Conservation (phyloP, 768 basidiomycete genomes). For the Suillus placidus region DNA sequence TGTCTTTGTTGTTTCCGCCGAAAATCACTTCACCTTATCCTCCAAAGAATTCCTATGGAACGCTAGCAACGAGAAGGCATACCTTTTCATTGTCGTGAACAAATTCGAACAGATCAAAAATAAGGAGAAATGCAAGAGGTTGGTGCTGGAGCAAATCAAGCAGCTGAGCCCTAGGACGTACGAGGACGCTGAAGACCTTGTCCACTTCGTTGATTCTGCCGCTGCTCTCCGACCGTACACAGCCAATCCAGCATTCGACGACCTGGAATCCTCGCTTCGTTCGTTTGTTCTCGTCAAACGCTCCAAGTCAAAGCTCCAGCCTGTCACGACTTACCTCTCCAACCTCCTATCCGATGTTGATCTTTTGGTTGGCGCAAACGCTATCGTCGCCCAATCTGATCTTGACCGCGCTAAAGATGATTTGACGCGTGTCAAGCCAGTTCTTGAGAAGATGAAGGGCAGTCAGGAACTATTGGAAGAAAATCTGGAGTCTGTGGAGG, state of each 20-base stretch:
- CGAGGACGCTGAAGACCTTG: conserved; percentile 88
- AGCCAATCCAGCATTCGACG: conserved; percentile 74
- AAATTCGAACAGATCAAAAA: conserved; percentile 95
- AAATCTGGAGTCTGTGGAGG: conserved; percentile 77
- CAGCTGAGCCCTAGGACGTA: conserved; percentile 90
- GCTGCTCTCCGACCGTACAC: conserved; percentile 67
- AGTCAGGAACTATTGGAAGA: conserved; percentile 78
- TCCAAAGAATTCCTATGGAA: conserved; percentile 92
- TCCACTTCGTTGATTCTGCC: conserved; percentile 97
- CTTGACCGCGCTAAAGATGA: conserved; percentile 71
- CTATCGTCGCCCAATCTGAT: conserved; percentile 82
- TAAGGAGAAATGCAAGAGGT: conserved; percentile 87
- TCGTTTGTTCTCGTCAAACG: conserved; percentile 97
- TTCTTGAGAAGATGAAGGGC: conserved; percentile 85
- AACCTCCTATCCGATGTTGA: conserved; percentile 92
- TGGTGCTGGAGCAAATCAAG: conserved; percentile 92
- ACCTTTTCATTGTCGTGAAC: conserved; percentile 98
- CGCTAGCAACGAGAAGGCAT: conserved; percentile 96
- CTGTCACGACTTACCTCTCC: conserved; percentile 87
- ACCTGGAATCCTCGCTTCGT: conserved; percentile 86
- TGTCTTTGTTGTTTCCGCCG: conserved; percentile 96
- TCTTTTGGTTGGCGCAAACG: conserved; percentile 82
- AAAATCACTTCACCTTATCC: conserved; percentile 97
- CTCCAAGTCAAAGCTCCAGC: conserved; percentile 93
- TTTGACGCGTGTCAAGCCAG: conserved; percentile 69